These are phyloP conservation scores for Stachybotrys chartarum DNA, from an alignment of 2,329 filamentous ascomycete genomes.

Conservation along the genomic window DNA sequence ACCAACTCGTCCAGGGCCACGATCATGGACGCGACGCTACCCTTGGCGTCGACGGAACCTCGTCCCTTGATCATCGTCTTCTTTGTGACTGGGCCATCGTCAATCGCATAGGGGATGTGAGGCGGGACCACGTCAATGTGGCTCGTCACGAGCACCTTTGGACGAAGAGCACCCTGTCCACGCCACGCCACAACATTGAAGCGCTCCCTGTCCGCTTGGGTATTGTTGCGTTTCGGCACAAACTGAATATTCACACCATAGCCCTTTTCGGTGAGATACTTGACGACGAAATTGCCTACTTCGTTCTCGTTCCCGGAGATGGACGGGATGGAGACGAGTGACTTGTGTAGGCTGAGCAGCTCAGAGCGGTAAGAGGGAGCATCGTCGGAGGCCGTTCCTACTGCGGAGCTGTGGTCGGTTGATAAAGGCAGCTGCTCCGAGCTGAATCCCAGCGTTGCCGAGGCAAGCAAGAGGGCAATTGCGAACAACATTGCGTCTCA, in stretches of 20 bases:
- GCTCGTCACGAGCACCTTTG: constrained; percentile 61
- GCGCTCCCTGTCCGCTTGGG: constrained; percentile 17
- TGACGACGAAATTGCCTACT: constrained; percentile 61
- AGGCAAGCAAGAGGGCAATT: neutral
- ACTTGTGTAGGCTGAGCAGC: constrained; percentile 66
- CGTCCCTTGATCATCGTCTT: constrained; percentile 59
- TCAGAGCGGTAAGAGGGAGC: constrained; percentile 31
- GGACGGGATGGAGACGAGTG: constrained; percentile 68
- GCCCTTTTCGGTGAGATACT: constrained; percentile 49
- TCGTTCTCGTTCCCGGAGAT: constrained; percentile 61
- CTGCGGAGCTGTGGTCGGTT: neutral
- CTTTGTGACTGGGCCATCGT: constrained; percentile 33
- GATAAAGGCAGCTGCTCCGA: neutral
- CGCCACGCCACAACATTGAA: constrained; percentile 74
- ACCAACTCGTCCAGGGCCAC: constrained; percentile 55
- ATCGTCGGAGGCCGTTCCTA: constrained; percentile 4
- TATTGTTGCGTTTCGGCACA: constrained; percentile 24
- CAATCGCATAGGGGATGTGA: constrained; percentile 60
- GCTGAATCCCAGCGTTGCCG: neutral
- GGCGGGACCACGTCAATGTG: constrained; percentile 80
- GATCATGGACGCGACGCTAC: constrained; percentile 65
- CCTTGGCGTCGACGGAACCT: constrained; percentile 68
- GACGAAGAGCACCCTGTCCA: constrained; percentile 34
- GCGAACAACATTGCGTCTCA: neutral
- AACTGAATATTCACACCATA: constrained; percentile 37